A percentile compares a stretch with the other conserved stretches of the same genome.
Conservation (phyloP, 306 rosid species). For the Casuarina cunninghamiana region DNA sequence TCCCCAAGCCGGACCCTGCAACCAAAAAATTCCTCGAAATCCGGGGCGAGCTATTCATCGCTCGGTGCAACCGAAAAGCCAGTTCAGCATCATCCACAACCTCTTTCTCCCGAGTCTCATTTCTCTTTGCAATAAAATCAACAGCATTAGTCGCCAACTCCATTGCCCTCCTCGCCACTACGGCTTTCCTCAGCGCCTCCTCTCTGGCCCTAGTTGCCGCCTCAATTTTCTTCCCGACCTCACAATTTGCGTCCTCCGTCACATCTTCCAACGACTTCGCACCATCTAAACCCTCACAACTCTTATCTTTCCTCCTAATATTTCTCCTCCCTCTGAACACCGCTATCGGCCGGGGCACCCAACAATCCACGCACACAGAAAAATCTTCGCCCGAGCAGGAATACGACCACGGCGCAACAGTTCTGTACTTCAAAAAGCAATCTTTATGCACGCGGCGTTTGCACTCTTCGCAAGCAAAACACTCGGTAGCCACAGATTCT, state of each 20-base stretch:
- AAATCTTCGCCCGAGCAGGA: conserved; percentile 41
- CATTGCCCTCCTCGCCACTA: conserved; percentile 35
- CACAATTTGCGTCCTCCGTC: conserved; percentile 42
- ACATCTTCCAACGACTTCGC: conserved; percentile 36
- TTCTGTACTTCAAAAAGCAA: conserved; percentile 42
- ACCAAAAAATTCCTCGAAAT: conserved; percentile 35
- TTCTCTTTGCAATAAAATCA: conserved; percentile 29
- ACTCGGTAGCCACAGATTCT: conserved; percentile 27
- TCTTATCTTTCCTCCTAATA: conserved; percentile 30
- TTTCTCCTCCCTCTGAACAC: conserved; percentile 36
- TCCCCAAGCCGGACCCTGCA: conserved; percentile 25
- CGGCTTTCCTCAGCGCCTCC: conserved; percentile 36
- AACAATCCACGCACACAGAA: conserved; percentile 66
- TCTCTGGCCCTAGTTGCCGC: conserved; percentile 42
- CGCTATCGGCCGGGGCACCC: conserved; percentile 61
- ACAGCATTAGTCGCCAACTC: conserved; percentile 43
- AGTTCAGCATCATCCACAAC: conserved; percentile 35
- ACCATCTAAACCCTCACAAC: conserved; percentile 27
- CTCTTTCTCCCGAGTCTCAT: conserved; percentile 24
- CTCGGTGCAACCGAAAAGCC: conserved; percentile 41
- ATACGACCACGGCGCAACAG: conserved; percentile 51
- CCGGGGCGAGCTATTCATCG: conserved; percentile 31
- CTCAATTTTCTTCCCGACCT: conserved; percentile 41
- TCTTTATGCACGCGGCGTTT: conserved; percentile 50
- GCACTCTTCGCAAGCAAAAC: conserved; percentile 45